These are phyloP conservation scores for Aspergillus vadensis DNA, from an alignment of 2,329 filamentous ascomycete species.

Conservation along the genomic window DNA sequence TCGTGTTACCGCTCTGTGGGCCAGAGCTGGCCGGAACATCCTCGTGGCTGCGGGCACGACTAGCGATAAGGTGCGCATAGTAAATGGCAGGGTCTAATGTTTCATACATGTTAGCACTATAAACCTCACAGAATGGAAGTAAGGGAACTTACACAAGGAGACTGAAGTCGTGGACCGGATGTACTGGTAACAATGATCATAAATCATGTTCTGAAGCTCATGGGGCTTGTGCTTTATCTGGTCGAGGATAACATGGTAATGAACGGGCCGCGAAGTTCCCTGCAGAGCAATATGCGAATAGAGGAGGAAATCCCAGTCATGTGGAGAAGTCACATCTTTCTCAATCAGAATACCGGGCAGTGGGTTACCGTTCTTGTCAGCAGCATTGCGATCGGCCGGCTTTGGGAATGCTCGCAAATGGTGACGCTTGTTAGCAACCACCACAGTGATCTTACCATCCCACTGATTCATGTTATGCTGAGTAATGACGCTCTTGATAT, in stretches of 20 bases:
- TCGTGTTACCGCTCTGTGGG: constrained; percentile 42
- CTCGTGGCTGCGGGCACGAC: constrained; percentile 77
- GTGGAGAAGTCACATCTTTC: constrained; percentile 83
- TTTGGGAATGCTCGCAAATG: constrained; percentile 90
- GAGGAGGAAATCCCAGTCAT: constrained; percentile 84
- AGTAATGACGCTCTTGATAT: constrained; percentile 65
- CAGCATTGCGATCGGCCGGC: constrained; percentile 48
- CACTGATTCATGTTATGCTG: constrained; percentile 40
- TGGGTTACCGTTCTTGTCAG: constrained; percentile 78
- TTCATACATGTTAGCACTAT: constrained; percentile 10
- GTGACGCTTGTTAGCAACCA: constrained; percentile 90
- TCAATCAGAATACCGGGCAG: constrained; percentile 87
- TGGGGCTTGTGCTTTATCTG: constrained; percentile 70
- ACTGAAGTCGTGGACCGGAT: constrained; percentile 89
- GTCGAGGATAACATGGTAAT: constrained; percentile 87
- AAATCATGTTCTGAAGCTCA: constrained; percentile 82
- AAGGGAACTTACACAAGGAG: constrained; percentile 60
- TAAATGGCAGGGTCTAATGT: constrained; percentile 74
- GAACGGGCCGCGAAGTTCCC: constrained; percentile 87
- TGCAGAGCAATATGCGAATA: constrained; percentile 79
- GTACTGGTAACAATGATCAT: constrained; percentile 94
- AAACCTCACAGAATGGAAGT: not conserved
- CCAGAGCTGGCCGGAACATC: constrained; percentile 46
- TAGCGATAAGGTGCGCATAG: constrained; percentile 88
- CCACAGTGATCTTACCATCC: constrained; percentile 73